Base-by-base conservation (phyloP, 2,329 filamentous ascomycete genomes). In the Colletotrichum kahawae region DNA sequence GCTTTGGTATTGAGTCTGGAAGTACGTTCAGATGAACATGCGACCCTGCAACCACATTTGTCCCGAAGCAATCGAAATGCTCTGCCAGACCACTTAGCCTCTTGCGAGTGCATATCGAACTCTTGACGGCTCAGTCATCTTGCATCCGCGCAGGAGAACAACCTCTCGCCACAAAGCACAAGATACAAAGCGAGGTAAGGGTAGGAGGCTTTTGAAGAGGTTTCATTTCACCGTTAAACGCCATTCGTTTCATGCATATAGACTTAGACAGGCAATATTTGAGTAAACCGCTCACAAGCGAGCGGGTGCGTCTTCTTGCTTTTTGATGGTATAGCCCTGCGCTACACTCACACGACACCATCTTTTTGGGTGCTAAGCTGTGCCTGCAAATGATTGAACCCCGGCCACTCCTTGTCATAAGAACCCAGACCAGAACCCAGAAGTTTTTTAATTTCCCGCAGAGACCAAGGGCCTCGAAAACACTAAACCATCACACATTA, bases 401-500 rank as follows among this genome's bases (percentile, higher is more conserved):
- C 67, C 67, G 67, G 67, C 56, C 67, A 69, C 57, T 69, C 57
- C 29, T 51, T 62, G 67, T 69, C 36, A n/a, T 62, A 69, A 69
- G 67, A 69, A 69, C 67, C 67, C 67, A 69, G 67, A 60, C 67
- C 67, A 69, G 67, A 69, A 69, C 67, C 67, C 56, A 68, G 65
- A 59, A 66, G 72, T 77, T 71, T 77, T 76, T 77, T 77, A 5
- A 18, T 77, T 71, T 75, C 73, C 70, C 72, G 71, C 70, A 36
- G 43, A 36, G 48, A 27, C 43, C 33, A 36, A 83, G 82, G 82
- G 78, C 79, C 80, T 78, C 79, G 79, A 79, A 77, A 78, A 78
- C 71, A 77, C 78, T 76, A 66, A 67, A 69, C 59, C 74, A 70
- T 67, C 69, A 76, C 73, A 66, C 31, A 6, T 63, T 56, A 72